phyloP scores from a whole-genome alignment of 164 flowering plant species.

The Kingdonia uniflora region DNA sequence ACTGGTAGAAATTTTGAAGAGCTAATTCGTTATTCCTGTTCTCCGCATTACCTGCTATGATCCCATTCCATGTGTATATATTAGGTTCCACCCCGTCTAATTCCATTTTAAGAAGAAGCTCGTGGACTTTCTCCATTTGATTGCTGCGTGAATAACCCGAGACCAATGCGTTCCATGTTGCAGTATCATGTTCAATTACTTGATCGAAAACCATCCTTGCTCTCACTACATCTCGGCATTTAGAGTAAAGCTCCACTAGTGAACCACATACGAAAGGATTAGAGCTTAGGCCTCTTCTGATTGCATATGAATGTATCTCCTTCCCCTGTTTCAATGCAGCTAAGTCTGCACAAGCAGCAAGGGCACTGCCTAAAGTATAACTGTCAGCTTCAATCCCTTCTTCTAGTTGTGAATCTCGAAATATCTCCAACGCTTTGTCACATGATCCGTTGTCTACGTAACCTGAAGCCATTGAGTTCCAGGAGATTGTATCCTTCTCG shows the following conservation, averaged over 20 bases:
- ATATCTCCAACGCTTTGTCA: conserved; percentile 44
- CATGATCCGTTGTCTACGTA: conserved; percentile 38
- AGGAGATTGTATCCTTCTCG: conserved; percentile 37
- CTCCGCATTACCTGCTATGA: conserved; percentile 48
- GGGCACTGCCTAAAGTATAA: conserved; percentile 51
- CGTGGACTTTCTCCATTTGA: conserved; percentile 20
- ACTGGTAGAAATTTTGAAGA: conserved; percentile 30
- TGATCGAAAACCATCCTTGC: conserved; percentile 43
- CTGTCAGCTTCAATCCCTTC: conserved; percentile 42
- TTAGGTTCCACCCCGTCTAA: conserved; percentile 41
- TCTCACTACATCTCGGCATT: conserved; percentile 29
- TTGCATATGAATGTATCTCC: conserved; percentile 52
- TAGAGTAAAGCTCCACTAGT: conserved; percentile 53
- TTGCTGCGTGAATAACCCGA: conserved; percentile 53
- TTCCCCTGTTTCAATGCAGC: conserved; percentile 40
- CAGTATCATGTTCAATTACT: conserved; percentile 30
- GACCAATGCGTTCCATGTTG: conserved; percentile 60
- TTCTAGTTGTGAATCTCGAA: conserved; percentile 23
- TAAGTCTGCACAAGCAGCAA: conserved; percentile 46
- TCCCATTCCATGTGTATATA: conserved; percentile 62
- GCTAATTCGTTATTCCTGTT: conserved; percentile 40
- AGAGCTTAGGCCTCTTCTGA: conserved; percentile 34
- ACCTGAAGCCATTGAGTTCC: conserved; percentile 75
- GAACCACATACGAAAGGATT: conserved; percentile 57
- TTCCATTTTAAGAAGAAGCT: conserved; percentile 39